phyloP scores from a whole-genome alignment of 2,329 filamentous ascomycete genomes.

The Nectriaceae sp. region DNA sequence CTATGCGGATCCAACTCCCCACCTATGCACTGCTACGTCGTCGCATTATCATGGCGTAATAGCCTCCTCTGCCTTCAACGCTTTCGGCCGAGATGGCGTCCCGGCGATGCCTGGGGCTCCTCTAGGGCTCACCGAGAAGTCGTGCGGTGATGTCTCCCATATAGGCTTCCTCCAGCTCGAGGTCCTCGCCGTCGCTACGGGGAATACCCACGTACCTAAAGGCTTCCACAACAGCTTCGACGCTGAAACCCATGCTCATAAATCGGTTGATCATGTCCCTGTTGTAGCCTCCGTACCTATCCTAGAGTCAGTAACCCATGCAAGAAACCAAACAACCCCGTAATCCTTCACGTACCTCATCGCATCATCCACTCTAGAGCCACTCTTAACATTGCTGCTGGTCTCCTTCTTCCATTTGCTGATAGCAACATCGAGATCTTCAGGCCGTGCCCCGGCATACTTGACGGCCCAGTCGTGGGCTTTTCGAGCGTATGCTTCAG shows the following conservation, averaged over 20 bases:
- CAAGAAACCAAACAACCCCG: too few relatives aligned
- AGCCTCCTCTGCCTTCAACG: too few relatives aligned
- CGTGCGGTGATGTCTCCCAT: slow-evolving; percentile 88
- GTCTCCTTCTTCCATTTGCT: slow-evolving; percentile 52
- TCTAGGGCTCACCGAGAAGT: slow-evolving; percentile 68
- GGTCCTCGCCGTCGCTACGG: slow-evolving; percentile 74
- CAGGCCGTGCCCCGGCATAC: slow-evolving; percentile 73
- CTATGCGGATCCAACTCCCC: too few relatives aligned
- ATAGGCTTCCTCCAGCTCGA: slow-evolving; percentile 85
- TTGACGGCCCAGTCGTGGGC: slow-evolving; percentile 90
- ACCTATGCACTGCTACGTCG: background rate
- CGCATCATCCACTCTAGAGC: background rate
- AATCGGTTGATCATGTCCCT: slow-evolving; percentile 82
- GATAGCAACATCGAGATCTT: slow-evolving; percentile 36
- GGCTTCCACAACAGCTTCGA: slow-evolving; percentile 82
- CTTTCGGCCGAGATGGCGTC: too few relatives aligned
- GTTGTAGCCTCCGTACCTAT: slow-evolving; percentile 71
- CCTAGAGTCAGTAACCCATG: too few relatives aligned
- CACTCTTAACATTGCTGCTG: too few relatives aligned
- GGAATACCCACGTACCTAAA: slow-evolving; percentile 84
- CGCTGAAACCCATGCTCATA: slow-evolving; percentile 86
- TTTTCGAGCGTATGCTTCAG: slow-evolving; percentile 75
- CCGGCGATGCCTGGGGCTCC: too few relatives aligned
- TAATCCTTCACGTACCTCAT: background rate
- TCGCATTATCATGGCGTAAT: background rate